phyloP scores from a whole-genome alignment of 179 eudicot genomes.

The Spinacia oleracea region DNA sequence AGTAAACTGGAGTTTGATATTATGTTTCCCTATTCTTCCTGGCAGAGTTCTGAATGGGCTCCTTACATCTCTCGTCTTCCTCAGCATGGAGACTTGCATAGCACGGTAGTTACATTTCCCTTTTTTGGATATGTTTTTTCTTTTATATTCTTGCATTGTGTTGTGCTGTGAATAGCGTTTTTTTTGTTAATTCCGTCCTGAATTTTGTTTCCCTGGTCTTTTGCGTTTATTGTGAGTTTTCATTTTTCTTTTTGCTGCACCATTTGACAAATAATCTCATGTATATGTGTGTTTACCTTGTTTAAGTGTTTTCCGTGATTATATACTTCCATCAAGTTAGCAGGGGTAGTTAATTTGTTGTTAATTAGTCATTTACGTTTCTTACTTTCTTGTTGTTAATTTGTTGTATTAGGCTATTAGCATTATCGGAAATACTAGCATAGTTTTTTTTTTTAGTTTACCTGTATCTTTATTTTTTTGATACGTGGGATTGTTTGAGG shows the following conservation, averaged over 20 bases:
- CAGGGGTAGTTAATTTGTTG: background rate
- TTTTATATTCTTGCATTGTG: background rate
- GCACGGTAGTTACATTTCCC: constrained; percentile 42
- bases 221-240: background rate
- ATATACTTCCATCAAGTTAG: background rate
- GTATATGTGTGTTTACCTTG: background rate
- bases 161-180: background rate
- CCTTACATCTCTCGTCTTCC: constrained; percentile 75
- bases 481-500: background rate
- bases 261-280: background rate
- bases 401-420: background rate
- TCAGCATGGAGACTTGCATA: constrained; percentile 55
- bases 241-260: background rate
- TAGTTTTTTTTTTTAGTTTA: background rate
- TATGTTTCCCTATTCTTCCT: constrained; percentile 4
- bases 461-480: background rate
- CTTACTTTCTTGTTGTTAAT: too few relatives aligned
- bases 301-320: background rate
- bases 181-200: background rate
- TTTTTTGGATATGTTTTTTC: background rate
- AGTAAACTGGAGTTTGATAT: constrained; percentile 1
- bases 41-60: constrained; percentile 77
- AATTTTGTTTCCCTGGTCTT: background rate
- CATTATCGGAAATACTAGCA: background rate
- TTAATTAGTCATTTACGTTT: background rate